Base-by-base conservation (phyloP, 2,329 filamentous ascomycete species). In the Alternaria rosae region DNA sequence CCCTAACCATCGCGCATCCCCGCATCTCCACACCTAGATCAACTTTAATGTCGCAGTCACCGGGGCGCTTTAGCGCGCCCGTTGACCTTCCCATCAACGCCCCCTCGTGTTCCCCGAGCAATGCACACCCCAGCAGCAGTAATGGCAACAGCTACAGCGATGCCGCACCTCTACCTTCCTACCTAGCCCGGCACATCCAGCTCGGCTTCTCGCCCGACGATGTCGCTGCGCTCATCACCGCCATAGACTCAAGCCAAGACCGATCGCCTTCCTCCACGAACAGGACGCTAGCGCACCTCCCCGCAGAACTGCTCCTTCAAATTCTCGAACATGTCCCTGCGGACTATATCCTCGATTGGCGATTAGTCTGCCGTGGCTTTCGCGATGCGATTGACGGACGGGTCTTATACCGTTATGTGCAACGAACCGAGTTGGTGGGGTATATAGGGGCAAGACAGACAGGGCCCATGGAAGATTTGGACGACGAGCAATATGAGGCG, bases 311-410 rank as follows among this genome's bases (percentile, higher is more conserved):
- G 5, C 56, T 78, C 3, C 58, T 76, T 2, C 61, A 63, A 6
- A 68, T 78, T 3, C 50, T 78, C 17, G 72, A 75, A 44, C 60
- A 63, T 42, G 68, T 78, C 0, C 75, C 74, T 10, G 54, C 74
- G 1, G 69, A 70, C 10, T 57, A 76, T 53, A 25, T 76, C 1
- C 66, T 78, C 8, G 65, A 70, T 25, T 76, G 72, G 69, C 70
- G 76, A 3, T 47, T 70, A 1, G 70, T 78, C 2, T 78, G 73
- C 42, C 70, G 70, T 11, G 71, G 70, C 10, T 75, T 77, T 48
- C 68, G 70, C 9, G 71, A 78, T 62, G 70, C 66, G 9, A 74
- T 78, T n/a, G 76, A 76, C 41, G 71, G 73, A 1, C 68, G 64
- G 3, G 60, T 76, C 1, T 15, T 74, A 15, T 76, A 70, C 50